Base-by-base conservation (phyloP, 1,139 yeast species). In the Hyphopichia fennica region DNA sequence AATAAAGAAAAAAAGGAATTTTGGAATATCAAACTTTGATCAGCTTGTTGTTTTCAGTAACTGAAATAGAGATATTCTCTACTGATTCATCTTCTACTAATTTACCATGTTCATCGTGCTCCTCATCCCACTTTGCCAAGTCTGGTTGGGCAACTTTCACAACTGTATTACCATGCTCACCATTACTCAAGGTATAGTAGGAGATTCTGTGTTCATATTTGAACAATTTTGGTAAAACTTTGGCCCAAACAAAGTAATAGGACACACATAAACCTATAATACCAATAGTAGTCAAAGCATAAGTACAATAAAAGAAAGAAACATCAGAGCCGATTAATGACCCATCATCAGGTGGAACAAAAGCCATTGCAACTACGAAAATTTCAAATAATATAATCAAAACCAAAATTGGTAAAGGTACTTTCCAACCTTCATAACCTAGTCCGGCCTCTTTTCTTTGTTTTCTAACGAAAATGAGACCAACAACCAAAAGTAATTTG, bases 111-210 rank as follows among this genome's bases (percentile, higher is more conserved):
- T 47, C 28, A 38, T 51, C 57, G 43, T 64, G 60, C 41, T 51
- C 55, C 18, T 54, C 50, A 42, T 69, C 74, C 67, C 70, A 69
- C 40, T 58, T 56, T 22, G 47, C 65, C 17, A 66, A 42, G 5
- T 71, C 67, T 0, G 42, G 57, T 13, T 49, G 36, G 27, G 57
- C 54, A 11, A 71, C 72, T 40, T 69, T 66, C 28, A 69, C 58
- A 29, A 71, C 69, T 6, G 64, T 65, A 41, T 71, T 68, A 10
- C 76, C 77, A 16, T 43, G 45, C 43, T 67, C 77, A 22, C 75
- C 76, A 41, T 65, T 68, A 9, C 55, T 65, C 46, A 67, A 58
- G 11, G 44, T 37, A 43, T 66, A 71, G 36, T 47, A 49, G 23
- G 53, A 52, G 20, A 55, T 53, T 49, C 75, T 59, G 47, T 67